Base-by-base conservation (phyloP, 2,329 filamentous ascomycete genomes). In the Didymella exigua region DNA sequence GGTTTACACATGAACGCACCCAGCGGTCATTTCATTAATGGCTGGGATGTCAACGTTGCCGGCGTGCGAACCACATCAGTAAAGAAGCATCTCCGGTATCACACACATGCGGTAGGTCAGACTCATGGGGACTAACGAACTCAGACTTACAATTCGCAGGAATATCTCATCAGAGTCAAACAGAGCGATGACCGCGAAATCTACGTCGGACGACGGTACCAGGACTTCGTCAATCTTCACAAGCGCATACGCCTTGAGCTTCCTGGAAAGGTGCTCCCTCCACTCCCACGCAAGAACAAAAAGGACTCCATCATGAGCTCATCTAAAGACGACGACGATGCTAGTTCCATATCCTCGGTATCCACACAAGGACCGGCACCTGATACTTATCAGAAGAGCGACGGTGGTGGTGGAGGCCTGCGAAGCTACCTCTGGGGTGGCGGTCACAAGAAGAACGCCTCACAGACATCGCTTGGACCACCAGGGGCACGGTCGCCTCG, bases 1-100 rank as follows among this genome's bases (percentile, higher is more conserved):
- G 93, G 95, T 0, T 81, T 99, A 47, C 82, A 96, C 55, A 86
- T 92, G 55, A 96, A 93, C 37, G 81, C 93, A 59, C 95, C 95
- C 0, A 91, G 97, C 73, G 95, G 95, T 4, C 89, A 97, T 74
- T 89, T 88, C 59, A 90, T 97, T 68, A 93, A 99, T 72, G 91
- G 92, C 26, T 98, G 95, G 95, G 95, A 98, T 73, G 87, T 97
- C 63, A 99, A 99, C 72, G 89, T 99, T 44, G 91, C 93, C 10
- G 92, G 89, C 34, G 95, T 98, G 44, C 85, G 93, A 59, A 87
- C 91, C 23, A 89, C 86, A 2, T 88, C 86, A 7, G 82, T 92
- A 47, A 96, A 93, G 81, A 86, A 92, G 69, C 96, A 91, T 56
- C 86, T 98, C 24, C 83, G 93, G 54, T 87, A 95, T 68, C 95